A percentile compares a stretch with the other conserved stretches of the same genome.
Evolutionary conservation across 805 yeast genomes (phyloP).

Genomic region (Starmerella sp.): DNA sequence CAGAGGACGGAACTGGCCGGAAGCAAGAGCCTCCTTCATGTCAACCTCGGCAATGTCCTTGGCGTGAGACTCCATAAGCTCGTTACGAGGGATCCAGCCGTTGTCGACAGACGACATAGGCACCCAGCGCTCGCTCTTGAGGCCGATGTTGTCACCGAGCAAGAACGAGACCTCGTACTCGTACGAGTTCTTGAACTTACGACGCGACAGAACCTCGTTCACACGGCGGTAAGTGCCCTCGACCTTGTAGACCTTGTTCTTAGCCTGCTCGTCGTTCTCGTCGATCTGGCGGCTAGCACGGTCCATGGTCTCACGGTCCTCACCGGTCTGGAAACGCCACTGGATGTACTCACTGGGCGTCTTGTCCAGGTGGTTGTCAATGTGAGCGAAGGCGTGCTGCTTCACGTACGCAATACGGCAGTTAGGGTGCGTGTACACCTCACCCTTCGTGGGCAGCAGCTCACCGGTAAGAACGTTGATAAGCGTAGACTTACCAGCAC

Average conservation of each 20-base stretch:
- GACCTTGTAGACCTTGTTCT: constrained; percentile 98
- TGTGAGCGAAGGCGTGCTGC: constrained; percentile 99
- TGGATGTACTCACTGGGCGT: constrained; percentile 99
- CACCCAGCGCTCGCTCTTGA: constrained; percentile 98
- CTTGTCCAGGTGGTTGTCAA: constrained; percentile 96
- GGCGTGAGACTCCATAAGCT: constrained; percentile 90
- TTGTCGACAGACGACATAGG: constrained; percentile 99
- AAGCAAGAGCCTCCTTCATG: constrained; percentile 99
- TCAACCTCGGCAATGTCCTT: constrained; percentile 99
- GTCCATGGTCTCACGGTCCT: constrained; percentile 99
- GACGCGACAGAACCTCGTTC: constrained; percentile 84
- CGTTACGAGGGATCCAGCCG: constrained; percentile 99
- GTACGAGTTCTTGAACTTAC: constrained; percentile 99
- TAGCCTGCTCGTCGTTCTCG: constrained; percentile 92
- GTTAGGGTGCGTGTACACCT: constrained; percentile 98
- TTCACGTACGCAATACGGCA: constrained; percentile 99
- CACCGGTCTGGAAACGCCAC: constrained; percentile 99
- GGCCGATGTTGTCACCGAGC: constrained; percentile 97
- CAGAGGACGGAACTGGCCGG: constrained; percentile 99
- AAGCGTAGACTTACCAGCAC: constrained; percentile 99
- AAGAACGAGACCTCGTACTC: constrained; percentile 98
- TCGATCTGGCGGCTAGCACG: constrained; percentile 98
- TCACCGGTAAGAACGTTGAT: constrained; percentile 99
- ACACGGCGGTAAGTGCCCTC: constrained; percentile 99
- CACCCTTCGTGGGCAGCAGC: constrained; percentile 95